Percentiles rank a stretch among this genome's conserved stretches.
Conservation (phyloP, 2,329 filamentous ascomycete species). For the Byssothecium circinans region DNA sequence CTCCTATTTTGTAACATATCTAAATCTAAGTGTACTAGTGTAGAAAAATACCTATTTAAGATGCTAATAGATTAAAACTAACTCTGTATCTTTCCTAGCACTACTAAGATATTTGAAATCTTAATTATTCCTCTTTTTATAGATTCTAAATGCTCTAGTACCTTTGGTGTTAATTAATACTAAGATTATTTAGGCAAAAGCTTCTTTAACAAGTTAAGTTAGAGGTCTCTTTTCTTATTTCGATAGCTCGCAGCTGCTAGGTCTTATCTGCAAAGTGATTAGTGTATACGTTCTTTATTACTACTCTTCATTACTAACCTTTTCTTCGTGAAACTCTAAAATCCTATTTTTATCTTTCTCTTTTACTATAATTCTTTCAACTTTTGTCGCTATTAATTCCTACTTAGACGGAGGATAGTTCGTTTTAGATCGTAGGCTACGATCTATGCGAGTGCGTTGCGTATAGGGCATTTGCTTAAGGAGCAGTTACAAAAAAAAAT, state of each 20-base stretch:
- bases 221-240: conserved; percentile 1
- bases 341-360: not conserved
- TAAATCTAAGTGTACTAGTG: not conserved
- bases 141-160: conserved; percentile 2
- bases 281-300: not conserved
- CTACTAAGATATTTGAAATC: conserved; percentile 1
- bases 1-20: not conserved
- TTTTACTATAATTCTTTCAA: conserved; percentile 1
- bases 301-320: not conserved
- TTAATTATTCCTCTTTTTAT: not conserved
- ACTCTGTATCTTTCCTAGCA: not conserved
- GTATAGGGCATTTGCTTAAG: not conserved
- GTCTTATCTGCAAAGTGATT: not conserved
- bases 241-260: not conserved
- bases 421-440: not conserved
- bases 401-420: not conserved
- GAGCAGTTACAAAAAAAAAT: not conserved
- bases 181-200: not conserved
- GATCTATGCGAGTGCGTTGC: not conserved
- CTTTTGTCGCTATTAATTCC: not conserved
- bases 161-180: conserved; percentile 3
- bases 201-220: not conserved
- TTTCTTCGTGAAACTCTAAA: conserved; percentile 2
- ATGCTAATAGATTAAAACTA: not conserved
- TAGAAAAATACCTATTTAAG: not conserved